phyloP scores from a whole-genome alignment of 208 protist species.

The Kentomonas sorsogonicus region DNA sequence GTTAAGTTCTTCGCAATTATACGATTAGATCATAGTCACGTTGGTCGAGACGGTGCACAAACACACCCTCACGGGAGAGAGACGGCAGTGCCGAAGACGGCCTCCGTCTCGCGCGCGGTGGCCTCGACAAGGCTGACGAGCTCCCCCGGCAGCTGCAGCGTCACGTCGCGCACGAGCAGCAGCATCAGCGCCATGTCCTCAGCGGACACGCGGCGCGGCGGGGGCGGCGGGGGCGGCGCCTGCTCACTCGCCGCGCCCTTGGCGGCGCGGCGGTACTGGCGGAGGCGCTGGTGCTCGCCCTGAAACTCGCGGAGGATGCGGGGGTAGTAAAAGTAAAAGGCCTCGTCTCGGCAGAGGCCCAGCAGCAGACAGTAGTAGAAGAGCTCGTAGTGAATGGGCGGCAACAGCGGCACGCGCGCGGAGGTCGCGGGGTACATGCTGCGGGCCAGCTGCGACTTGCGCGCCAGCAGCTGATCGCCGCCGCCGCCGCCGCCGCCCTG shows the following conservation, averaged over 20 bases:
- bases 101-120: conserved; percentile 9
- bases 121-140: conserved; percentile 56
- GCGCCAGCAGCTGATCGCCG: conserved; percentile 17
- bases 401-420: conserved; percentile 42
- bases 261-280: background rate
- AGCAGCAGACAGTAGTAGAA: conserved; percentile 65
- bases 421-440: conserved; percentile 37
- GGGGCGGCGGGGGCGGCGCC: background rate
- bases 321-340: conserved; percentile 67
- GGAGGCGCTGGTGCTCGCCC: conserved; percentile 32
- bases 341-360: conserved; percentile 33
- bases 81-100: no score
- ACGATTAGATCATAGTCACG: no score
- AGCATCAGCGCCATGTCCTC: conserved; percentile 58
- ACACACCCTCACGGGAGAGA: no score
- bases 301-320: conserved; percentile 71
- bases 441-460: conserved; percentile 46
- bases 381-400: conserved; percentile 80
- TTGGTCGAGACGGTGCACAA: no score
- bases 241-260: background rate
- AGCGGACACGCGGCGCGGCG: conserved; percentile 7
- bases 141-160: conserved; percentile 69
- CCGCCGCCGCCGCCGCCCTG: conserved; percentile 1
- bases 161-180: conserved; percentile 55
- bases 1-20: no score